These are phyloP conservation scores for Stagonosporopsis cucurbitacearum DNA, from an alignment of 2,329 filamentous ascomycete species.

Conservation along the genomic window DNA sequence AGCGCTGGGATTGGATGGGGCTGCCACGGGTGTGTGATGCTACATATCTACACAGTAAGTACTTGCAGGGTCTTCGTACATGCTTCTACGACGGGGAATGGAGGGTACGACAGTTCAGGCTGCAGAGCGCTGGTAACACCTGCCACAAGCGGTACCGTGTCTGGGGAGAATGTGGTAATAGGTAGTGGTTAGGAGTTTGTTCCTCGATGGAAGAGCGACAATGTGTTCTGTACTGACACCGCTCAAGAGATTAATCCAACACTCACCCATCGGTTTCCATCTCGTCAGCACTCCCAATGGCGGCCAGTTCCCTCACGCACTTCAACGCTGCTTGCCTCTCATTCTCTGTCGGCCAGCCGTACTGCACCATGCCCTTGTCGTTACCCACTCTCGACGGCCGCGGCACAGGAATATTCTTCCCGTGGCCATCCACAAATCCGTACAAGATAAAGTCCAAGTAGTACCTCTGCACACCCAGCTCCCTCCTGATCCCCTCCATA, in stretches of 20 bases:
- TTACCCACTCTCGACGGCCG: conserved; percentile 60
- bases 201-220: no score
- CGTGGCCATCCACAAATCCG: conserved; percentile 63
- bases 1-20: no score
- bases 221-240: no score
- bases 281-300: background rate
- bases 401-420: conserved; percentile 58
- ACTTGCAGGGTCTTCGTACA: no score
- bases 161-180: conserved; percentile 12
- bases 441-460: conserved; percentile 66
- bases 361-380: conserved; percentile 18
- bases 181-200: no score
- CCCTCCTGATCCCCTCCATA: conserved; percentile 61
- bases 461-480: conserved; percentile 61
- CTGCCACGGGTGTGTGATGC: no score
- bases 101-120: no score
- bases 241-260: no score
- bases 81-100: no score
- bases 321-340: background rate
- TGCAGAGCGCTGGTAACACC: no score
- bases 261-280: background rate
- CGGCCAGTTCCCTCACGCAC: background rate
- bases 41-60: no score
- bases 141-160: no score
- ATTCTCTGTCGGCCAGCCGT: conserved; percentile 5